These are phyloP conservation scores for Juncus effusus DNA, from an alignment of 176 grass and related monocot species.

Conservation along the genomic window DNA sequence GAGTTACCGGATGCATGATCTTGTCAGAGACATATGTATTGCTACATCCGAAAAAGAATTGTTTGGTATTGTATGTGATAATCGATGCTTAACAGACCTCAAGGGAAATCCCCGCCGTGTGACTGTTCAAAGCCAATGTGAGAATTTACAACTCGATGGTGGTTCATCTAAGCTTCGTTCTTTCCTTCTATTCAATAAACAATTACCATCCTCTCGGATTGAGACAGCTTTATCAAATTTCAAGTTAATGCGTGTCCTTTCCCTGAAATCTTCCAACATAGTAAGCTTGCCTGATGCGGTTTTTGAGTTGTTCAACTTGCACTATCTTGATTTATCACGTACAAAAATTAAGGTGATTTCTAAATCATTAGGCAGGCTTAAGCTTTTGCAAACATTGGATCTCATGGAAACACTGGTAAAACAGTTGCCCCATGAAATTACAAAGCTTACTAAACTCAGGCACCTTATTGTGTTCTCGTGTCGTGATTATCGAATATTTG, in stretches of 20 bases:
- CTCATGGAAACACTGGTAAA: conserved; percentile 22
- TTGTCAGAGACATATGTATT: conserved; percentile 17
- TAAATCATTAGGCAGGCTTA: conserved; percentile 28
- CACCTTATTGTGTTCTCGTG: neutral
- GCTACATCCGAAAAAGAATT: too few species aligned
- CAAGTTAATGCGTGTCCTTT: conserved; percentile 34
- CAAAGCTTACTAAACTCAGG: conserved; percentile 30
- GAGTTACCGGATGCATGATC: conserved; percentile 36
- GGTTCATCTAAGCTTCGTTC: conserved; percentile 23
- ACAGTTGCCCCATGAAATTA: conserved; percentile 27
- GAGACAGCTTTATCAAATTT: conserved; percentile 23
- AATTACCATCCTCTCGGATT: conserved; percentile 28
- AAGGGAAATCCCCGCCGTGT: too few species aligned
- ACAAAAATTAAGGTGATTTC: conserved; percentile 36
- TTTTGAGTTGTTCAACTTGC: conserved; percentile 25
- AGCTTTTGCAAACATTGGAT: conserved; percentile 38
- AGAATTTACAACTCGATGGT: neutral
- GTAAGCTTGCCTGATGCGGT: conserved; percentile 30
- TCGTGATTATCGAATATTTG: conserved; percentile 16
- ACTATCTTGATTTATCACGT: neutral
- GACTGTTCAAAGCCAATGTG: conserved; percentile 13
- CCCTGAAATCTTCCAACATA: conserved; percentile 25
- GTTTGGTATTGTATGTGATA: too few species aligned
- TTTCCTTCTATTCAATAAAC: conserved; percentile 10
- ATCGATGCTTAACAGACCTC: too few species aligned